Evolutionary conservation across 306 rosid genomes (phyloP).

Genomic region (Dalbergia cochinchinensis): DNA sequence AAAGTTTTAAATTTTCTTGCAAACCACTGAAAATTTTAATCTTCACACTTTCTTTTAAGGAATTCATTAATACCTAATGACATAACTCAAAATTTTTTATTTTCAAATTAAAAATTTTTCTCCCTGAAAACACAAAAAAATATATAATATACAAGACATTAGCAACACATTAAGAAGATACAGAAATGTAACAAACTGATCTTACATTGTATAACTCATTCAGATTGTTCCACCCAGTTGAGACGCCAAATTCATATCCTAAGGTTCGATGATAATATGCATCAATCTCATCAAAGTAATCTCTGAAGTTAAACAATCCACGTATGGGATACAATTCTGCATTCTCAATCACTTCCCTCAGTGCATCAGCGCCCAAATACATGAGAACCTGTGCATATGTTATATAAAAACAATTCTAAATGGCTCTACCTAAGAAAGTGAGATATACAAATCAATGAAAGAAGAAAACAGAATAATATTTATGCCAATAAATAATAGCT

Average conservation of each 20-base stretch:
- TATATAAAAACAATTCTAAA: conserved; percentile 37
- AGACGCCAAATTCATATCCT: conserved; percentile 75
- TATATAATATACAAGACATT: neutral
- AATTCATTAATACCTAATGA: neutral
- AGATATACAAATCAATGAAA: neutral
- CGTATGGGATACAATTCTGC: conserved; percentile 95
- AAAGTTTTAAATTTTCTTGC: neutral
- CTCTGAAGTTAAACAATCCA: conserved; percentile 84
- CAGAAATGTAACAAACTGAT: conserved; percentile 32
- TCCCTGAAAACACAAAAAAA: neutral
- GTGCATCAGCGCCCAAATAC: conserved; percentile 79
- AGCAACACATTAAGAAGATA: conserved; percentile 1
- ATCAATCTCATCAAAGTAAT: conserved; percentile 86
- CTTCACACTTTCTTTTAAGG: neutral
- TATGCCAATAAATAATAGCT: too few species aligned
- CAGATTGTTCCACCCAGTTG: conserved; percentile 92
- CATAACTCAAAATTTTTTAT: neutral
- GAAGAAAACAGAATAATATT: neutral
- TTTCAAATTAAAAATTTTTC: neutral
- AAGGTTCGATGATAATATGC: conserved; percentile 80
- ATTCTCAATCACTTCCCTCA: conserved; percentile 76
- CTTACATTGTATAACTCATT: conserved; percentile 84
- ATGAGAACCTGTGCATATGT: conserved; percentile 80
- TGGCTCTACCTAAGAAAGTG: conserved; percentile 26
- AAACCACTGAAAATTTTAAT: neutral